phyloP scores from a whole-genome alignment of 2,329 filamentous ascomycete genomes.

The Hymenoscyphus albidus region DNA sequence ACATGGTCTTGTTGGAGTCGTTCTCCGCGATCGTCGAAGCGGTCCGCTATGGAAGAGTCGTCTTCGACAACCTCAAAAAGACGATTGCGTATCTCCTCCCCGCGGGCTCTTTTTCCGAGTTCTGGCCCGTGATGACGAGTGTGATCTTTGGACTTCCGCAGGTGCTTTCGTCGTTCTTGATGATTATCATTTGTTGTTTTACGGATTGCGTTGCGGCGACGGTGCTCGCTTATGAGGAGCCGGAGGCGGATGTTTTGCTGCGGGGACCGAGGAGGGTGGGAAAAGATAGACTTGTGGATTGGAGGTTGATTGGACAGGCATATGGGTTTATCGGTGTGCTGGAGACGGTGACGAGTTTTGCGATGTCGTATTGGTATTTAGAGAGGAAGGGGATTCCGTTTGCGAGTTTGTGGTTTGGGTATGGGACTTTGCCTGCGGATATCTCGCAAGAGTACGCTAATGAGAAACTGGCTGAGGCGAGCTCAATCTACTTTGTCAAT shows the following conservation, averaged over 20 bases:
- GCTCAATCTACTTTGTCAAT: constrained; percentile 70
- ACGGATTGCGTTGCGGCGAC: constrained; percentile 73
- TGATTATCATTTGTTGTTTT: constrained; percentile 54
- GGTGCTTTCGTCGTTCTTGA: constrained; percentile 56
- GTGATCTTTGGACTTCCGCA: constrained; percentile 60
- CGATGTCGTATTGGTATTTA: constrained; percentile 66
- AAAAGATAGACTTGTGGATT: constrained; percentile 69
- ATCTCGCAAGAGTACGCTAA: constrained; percentile 53
- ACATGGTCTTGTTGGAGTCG: constrained; percentile 52
- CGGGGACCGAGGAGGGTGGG: constrained; percentile 65
- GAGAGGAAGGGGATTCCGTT: constrained; percentile 62
- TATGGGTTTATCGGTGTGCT: constrained; percentile 68
- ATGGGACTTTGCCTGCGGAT: constrained; percentile 46
- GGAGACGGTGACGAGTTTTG: constrained; percentile 56
- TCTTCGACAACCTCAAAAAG: constrained; percentile 54
- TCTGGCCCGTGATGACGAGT: constrained; percentile 60
- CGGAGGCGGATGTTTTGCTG: constrained; percentile 70
- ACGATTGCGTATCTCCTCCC: constrained; percentile 54
- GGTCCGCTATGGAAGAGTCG: constrained; percentile 49
- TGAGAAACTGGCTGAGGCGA: constrained; percentile 40
- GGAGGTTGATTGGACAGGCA: constrained; percentile 66
- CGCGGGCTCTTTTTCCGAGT: constrained; percentile 57
- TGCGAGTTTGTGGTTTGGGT: constrained; percentile 62
- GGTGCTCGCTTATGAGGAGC: constrained; percentile 70
- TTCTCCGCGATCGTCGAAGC: constrained; percentile 50